These are phyloP conservation scores for Blastomyces silverae DNA, from an alignment of 2,329 filamentous ascomycete genomes.

Conservation along the genomic window DNA sequence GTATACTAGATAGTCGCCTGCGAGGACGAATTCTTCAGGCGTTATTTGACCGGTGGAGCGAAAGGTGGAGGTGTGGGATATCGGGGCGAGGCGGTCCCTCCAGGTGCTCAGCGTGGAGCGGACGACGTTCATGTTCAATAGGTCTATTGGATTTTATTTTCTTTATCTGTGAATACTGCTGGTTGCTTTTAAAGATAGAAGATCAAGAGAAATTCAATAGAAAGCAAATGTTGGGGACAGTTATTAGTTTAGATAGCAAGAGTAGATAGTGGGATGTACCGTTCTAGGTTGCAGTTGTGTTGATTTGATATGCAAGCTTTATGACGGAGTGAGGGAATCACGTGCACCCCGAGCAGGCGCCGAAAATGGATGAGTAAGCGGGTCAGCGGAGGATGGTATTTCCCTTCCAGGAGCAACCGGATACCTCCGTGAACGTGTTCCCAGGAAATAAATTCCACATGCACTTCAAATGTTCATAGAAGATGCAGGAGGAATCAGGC, in stretches of 20 bases:
- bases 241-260: neutral
- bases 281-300: neutral
- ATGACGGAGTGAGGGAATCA: constrained; percentile 12
- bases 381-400: neutral
- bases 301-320: neutral
- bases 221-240: neutral
- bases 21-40: constrained; percentile 90
- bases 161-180: neutral
- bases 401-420: neutral
- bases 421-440: too few relatives aligned
- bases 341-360: neutral
- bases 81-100: constrained; percentile 83
- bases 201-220: neutral
- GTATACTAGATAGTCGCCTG: constrained; percentile 96
- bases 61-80: constrained; percentile 87
- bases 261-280: neutral
- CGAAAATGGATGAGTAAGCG: neutral
- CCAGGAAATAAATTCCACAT: too few relatives aligned
- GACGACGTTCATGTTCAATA: constrained; percentile 70
- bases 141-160: neutral
- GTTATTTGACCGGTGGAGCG: constrained; percentile 91
- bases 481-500: neutral
- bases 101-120: constrained; percentile 89
- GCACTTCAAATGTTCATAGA: neutral
- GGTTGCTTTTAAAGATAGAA: neutral